Conservation (phyloP, 768 basidiomycete genomes). For the Candolleomyces efflorescens region DNA sequence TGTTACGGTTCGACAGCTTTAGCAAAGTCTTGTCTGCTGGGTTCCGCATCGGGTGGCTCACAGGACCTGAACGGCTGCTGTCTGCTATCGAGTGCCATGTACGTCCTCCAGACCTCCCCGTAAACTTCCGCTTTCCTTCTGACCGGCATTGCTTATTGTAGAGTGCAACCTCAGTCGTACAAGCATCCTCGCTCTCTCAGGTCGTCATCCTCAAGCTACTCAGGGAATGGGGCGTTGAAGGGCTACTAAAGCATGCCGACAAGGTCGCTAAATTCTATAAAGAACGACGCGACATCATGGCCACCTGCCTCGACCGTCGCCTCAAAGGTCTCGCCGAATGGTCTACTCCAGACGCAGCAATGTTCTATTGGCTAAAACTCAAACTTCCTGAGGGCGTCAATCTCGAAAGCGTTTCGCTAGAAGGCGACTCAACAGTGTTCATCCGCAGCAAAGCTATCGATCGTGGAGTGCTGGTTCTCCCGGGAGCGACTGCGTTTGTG, state of each 20-base stretch:
- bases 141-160: constrained; percentile 18
- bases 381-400: constrained; percentile 10
- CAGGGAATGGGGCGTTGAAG: constrained; percentile 64
- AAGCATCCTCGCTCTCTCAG: constrained; percentile 57
- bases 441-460: constrained; percentile 68
- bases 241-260: constrained; percentile 62
- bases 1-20: constrained; percentile 82
- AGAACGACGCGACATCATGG: constrained; percentile 66
- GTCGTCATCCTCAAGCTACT: constrained; percentile 53
- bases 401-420: constrained; percentile 4
- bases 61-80: constrained; percentile 63
- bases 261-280: constrained; percentile 67
- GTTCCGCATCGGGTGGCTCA: constrained; percentile 72
- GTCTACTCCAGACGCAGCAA: constrained; percentile 66
- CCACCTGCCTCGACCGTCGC: constrained; percentile 61
- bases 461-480: constrained; percentile 79
- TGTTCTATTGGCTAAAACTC: constrained; percentile 78
- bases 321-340: constrained; percentile 71
- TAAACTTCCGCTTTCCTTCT: background rate
- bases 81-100: constrained; percentile 66
- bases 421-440: constrained; percentile 62
- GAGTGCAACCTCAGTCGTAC: constrained; percentile 60
- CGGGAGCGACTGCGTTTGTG: constrained; percentile 74
- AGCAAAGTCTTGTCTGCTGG: constrained; percentile 76
- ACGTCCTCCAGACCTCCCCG: constrained; percentile 17